Conservation (phyloP, 768 basidiomycete species). For the Collybia sordida region DNA sequence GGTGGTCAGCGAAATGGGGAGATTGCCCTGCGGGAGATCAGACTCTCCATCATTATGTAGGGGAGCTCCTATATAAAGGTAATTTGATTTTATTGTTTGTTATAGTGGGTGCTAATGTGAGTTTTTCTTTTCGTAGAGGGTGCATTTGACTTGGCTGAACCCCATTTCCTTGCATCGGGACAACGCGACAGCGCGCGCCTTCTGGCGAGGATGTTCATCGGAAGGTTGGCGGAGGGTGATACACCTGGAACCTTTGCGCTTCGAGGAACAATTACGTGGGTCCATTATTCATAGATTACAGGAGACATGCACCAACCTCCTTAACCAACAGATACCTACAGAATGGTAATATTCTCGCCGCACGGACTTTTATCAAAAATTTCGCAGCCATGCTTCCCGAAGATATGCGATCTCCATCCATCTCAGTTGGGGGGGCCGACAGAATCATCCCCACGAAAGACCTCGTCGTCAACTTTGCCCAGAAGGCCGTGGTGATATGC, state of each 20-base stretch:
- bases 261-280: conserved; percentile 84
- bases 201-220: conserved; percentile 82
- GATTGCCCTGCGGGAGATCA: conserved; percentile 87
- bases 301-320: not conserved
- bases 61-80: conserved; percentile 88
- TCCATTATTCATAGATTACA: conserved; percentile 11
- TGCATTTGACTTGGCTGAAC: conserved; percentile 71
- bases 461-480: conserved; percentile 81
- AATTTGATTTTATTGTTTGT: not conserved
- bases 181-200: conserved; percentile 86
- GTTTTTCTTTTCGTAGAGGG: conserved; percentile 59
- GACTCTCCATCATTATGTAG: conserved; percentile 85
- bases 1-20: conserved; percentile 84
- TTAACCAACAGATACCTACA: conserved; percentile 59
- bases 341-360: conserved; percentile 90
- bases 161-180: conserved; percentile 81
- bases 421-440: conserved; percentile 46
- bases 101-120: not conserved
- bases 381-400: conserved; percentile 66
- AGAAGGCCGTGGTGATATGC: conserved; percentile 83
- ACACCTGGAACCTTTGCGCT: conserved; percentile 76
- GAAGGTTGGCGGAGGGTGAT: conserved; percentile 63
- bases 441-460: conserved; percentile 79
- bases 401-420: conserved; percentile 40
- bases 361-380: conserved; percentile 87